Conservation (phyloP, 345 rosid species). For the Arabis alpina region DNA sequence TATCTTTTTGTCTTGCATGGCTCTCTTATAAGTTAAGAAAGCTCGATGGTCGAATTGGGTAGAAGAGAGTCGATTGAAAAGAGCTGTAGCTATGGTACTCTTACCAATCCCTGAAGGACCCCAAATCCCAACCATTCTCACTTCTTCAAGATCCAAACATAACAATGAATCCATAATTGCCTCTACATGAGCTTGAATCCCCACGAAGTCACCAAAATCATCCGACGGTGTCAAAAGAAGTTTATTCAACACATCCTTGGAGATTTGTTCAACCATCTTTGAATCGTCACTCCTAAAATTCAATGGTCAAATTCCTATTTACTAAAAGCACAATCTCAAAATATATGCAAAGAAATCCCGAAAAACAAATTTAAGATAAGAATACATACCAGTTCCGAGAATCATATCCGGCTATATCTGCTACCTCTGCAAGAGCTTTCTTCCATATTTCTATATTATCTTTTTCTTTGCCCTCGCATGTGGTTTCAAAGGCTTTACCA, state of each 20-base stretch:
- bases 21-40: neutral
- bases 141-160: neutral
- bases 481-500: neutral
- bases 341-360: too few relatives aligned
- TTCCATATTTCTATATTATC: neutral
- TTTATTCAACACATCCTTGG: slow-evolving; percentile 6
- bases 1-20: neutral
- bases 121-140: slow-evolving; percentile 39
- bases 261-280: neutral
- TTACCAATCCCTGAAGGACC: slow-evolving; percentile 58
- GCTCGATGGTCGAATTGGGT: neutral
- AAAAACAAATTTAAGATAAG: too few relatives aligned
- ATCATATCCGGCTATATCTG: neutral
- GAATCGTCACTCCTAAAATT: neutral
- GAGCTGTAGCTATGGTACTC: slow-evolving; percentile 48
- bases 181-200: slow-evolving; percentile 33
- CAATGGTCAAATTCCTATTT: too few relatives aligned
- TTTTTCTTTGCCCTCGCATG: neutral
- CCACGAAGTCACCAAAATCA: slow-evolving; percentile 23
- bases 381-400: neutral
- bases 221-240: neutral
- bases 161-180: neutral
- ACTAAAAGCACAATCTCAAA: too few relatives aligned
- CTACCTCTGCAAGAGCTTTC: neutral
- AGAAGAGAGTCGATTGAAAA: slow-evolving; percentile 19